These are phyloP conservation scores for Herpetomonas tarakana DNA, from an alignment of 208 protist genomes.

Conservation along the genomic window DNA sequence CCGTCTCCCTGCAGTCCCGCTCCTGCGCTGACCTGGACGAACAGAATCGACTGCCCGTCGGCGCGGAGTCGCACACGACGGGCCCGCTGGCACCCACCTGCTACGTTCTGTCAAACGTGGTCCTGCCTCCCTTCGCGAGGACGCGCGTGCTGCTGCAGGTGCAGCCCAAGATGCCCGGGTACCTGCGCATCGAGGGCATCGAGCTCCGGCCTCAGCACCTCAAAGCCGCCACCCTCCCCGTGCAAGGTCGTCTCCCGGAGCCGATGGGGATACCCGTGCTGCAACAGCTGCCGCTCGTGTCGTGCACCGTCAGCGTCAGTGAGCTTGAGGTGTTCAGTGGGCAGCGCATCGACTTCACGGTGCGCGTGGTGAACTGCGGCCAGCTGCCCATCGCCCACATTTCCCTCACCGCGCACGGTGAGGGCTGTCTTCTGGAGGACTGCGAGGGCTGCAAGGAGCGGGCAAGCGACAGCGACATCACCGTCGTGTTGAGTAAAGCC, in stretches of 20 bases:
- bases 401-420: conserved; percentile 74
- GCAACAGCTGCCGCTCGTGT: conserved; percentile 68
- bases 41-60: conserved; percentile 1
- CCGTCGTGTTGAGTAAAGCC: conserved; percentile 57
- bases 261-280: conserved; percentile 70
- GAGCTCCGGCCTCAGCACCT: conserved; percentile 37
- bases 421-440: conserved; percentile 76
- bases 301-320: conserved; percentile 62
- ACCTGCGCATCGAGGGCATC: conserved; percentile 62
- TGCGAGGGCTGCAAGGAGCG: conserved; percentile 83
- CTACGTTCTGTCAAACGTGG: conserved; percentile 59
- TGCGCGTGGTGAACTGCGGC: conserved; percentile 74
- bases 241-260: conserved; percentile 25
- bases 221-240: conserved; percentile 26
- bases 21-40: conserved; percentile 11
- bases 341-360: conserved; percentile 61
- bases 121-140: conserved; percentile 43
- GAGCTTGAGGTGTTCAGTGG: conserved; percentile 82
- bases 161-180: conserved; percentile 57
- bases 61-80: conserved; percentile 6
- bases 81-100: conserved; percentile 36
- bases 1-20: conserved; percentile 55
- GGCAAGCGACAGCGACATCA: conserved; percentile 25
- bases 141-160: conserved; percentile 60
- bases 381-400: conserved; percentile 56